phyloP scores from a whole-genome alignment of 164 flowering plant species.

The Pachysandra terminalis region DNA sequence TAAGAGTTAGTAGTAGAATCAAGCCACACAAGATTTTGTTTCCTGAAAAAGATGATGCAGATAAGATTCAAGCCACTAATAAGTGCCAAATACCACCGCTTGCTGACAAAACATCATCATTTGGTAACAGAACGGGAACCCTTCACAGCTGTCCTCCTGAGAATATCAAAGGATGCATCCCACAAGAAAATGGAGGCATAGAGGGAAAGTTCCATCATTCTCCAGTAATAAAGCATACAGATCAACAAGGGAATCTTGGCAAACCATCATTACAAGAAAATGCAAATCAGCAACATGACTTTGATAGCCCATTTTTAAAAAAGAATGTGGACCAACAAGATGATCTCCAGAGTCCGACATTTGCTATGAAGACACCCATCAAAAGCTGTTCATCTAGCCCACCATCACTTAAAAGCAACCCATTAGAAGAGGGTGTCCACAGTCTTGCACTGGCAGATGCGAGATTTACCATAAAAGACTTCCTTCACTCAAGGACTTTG shows the following conservation, averaged over 20 bases:
- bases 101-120: slow-evolving; percentile 24
- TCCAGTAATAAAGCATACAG: slow-evolving; percentile 18
- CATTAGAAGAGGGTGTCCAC: slow-evolving; percentile 12
- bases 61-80: slow-evolving; percentile 18
- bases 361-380: slow-evolving; percentile 27
- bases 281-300: slow-evolving; percentile 23
- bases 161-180: slow-evolving; percentile 12
- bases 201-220: slow-evolving; percentile 20
- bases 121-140: slow-evolving; percentile 15
- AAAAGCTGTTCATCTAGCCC: slow-evolving; percentile 23
- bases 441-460: slow-evolving; percentile 24
- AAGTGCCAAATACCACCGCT: slow-evolving; percentile 21
- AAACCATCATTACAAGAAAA: slow-evolving; percentile 18
- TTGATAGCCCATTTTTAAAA: slow-evolving; percentile 10
- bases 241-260: slow-evolving; percentile 12
- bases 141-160: slow-evolving; percentile 11
- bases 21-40: slow-evolving; percentile 27
- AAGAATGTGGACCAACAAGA: slow-evolving; percentile 18
- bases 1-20: slow-evolving; percentile 18
- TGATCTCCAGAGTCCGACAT: slow-evolving; percentile 38
- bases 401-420: slow-evolving; percentile 20
- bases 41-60: slow-evolving; percentile 21
- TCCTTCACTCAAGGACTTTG: slow-evolving; percentile 29
- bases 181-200: slow-evolving; percentile 9
- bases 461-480: slow-evolving; percentile 21